phyloP scores from a whole-genome alignment of 805 yeast genomes.

The Wickerhamomyces xylosicus region DNA sequence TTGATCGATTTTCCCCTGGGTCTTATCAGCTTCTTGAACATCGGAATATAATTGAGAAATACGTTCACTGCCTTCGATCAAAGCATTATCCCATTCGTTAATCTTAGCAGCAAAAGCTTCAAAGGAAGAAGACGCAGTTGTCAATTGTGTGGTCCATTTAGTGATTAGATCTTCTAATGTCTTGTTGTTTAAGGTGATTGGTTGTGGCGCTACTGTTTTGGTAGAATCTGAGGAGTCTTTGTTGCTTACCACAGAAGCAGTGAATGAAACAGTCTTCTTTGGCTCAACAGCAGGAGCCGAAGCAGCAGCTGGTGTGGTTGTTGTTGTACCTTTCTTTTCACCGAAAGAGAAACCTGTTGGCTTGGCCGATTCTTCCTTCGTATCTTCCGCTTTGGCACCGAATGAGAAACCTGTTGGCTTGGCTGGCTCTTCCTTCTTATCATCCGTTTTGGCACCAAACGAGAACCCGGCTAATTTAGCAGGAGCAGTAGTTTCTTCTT shows the following conservation, averaged over 20 bases:
- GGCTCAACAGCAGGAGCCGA: constrained; percentile 9
- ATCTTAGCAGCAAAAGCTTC: constrained; percentile 65
- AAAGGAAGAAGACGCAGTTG: constrained; percentile 65
- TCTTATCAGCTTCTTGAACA: constrained; percentile 72
- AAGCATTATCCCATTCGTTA: constrained; percentile 75
- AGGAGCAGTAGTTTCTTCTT: constrained; percentile 4
- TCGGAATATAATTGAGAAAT: constrained; percentile 70
- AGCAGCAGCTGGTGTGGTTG: constrained; percentile 19
- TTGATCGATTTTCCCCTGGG: constrained; percentile 81
- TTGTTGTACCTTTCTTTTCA: constrained; percentile 5
- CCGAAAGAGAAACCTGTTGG: constrained; percentile 12
- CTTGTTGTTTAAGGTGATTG: constrained; percentile 76
- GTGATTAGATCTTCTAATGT: constrained; percentile 87
- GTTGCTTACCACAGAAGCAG: constrained; percentile 15
- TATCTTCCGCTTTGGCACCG: constrained; percentile 11
- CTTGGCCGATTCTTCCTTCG: constrained; percentile 5
- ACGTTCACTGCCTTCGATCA: constrained; percentile 80
- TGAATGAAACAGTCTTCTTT: constrained; percentile 19
- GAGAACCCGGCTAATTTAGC: constrained; percentile 9
- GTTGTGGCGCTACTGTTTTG: constrained; percentile 52
- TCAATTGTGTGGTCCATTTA: constrained; percentile 85
- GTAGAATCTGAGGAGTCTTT: constrained; percentile 29
- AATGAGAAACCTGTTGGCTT: constrained; percentile 9
- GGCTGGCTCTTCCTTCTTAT: constrained; percentile 7
- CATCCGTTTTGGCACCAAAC: constrained; percentile 11